Base-by-base conservation (phyloP, 495 filamentous ascomycete genomes). In the Penicillium daleae region DNA sequence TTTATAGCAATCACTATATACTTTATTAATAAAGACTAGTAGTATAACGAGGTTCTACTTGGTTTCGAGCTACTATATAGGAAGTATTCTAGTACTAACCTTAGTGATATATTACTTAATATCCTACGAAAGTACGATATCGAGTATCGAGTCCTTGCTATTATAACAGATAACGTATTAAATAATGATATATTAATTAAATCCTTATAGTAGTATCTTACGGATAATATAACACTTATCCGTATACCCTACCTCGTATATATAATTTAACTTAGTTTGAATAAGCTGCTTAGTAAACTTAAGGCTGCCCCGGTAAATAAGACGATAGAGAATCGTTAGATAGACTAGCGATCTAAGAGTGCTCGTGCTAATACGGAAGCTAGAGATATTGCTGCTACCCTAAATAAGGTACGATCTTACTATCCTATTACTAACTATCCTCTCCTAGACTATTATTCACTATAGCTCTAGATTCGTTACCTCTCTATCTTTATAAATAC, bases 221-320 rank as follows among this genome's bases (percentile, higher is more conserved):
- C 15, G 27, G 42, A 62, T 53, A n/a, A n/a, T 52, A 31, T 58
- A 48, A 53, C 19, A 26, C 33, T 67, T 62, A 60, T 55, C 19
- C 32, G 31, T 29, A 62, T 59, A 8, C 61, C 29, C 1, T 67
- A 33, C 31, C 42, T 67, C 60, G 29, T 31, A 29, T 26, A 63
- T 57, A 27, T 66, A 29, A 66, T 66, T 13, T 37, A 66, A n/a
- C 57, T 63, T 15, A 63, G 42, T 55, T 40, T 66, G 1, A 63
- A 63, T 12, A n/a, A 63, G 42, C 64, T 67, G 56, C 46, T 67
- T 64, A 32, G 22, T n/a, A 1, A 10, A 50, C 24, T 69, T 2
- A 62, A 63, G 53, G 54, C 35, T 22, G 37, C 32, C 24, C 56
- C 48, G 54, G 15, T 35, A 32, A 69, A 65, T 57, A 27, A 69